Evolutionary conservation across 192 early-diverging fungal species (phyloP).

Genomic region (Podochytrium sp.): DNA sequence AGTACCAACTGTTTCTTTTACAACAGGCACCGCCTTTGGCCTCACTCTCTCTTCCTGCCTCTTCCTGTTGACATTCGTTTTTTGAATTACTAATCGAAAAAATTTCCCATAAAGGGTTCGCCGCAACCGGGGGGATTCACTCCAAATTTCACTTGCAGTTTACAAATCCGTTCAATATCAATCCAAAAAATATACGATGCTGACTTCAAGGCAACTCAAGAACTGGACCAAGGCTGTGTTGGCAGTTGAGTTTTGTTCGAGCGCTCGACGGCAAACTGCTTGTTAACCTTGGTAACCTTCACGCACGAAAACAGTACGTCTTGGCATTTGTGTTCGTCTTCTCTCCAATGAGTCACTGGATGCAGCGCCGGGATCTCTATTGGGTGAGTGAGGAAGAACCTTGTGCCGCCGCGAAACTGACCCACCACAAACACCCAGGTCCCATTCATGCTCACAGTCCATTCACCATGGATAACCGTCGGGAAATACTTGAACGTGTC

Average conservation of each 20-base stretch:
- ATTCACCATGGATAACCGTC: no score
- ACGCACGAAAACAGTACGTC: background rate
- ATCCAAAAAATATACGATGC: background rate
- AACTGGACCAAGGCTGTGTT: slow-evolving; percentile 20
- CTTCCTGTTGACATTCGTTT: no score
- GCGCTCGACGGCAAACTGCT: no score
- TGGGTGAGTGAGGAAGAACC: no score
- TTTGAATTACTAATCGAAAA: background rate
- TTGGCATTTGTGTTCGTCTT: slow-evolving; percentile 21
- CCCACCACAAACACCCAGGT: no score
- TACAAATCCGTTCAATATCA: background rate
- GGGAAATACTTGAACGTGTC: no score
- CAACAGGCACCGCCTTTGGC: no score
- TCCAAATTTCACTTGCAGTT: background rate
- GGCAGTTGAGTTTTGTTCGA: background rate
- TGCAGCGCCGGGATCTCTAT: no score
- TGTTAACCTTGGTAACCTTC: background rate
- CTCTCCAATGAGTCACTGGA: background rate
- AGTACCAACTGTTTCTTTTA: no score
- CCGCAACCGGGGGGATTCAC: background rate
- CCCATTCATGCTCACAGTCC: no score
- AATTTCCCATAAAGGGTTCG: background rate
- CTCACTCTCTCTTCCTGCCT: no score
- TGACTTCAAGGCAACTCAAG: background rate
- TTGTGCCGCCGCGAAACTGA: no score